Evolutionary conservation across 306 rosid genomes (phyloP), one percentile per base, ranked within the genome.

Genomic region (Quercus berberidifolia): DNA sequence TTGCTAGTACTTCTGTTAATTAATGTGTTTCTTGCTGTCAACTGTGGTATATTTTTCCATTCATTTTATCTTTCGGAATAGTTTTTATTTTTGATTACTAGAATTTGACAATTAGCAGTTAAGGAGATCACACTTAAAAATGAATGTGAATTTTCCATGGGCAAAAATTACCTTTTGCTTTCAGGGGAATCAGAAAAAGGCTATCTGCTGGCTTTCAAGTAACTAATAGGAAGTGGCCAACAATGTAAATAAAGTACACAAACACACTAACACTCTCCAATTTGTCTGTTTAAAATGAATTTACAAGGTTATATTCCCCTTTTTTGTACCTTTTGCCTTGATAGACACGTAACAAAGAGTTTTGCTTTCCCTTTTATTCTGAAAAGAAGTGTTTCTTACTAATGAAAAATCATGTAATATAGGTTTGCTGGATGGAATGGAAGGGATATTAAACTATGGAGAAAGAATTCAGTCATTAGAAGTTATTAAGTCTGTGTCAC

Each of bases 381-480:
- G 51, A 3, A 52, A 73, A 18, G 28, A 76, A 57, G 18, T 69
- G 73, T 74, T 71, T 15, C 55, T 76, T 10, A 72, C 81, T 63
- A 77, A 63, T 78, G 74, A 74, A 82, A 75, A 79, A 76, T 55
- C 23, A 58, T 85, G 67, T 73, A 23, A 67, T 73, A 65, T 56
- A 90, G 94, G 87, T 81, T 74, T 84, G 15, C 83, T 73, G 85
- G 86, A 87, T 72, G 90, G 52, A 67, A 38, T 72, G 63, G 71
- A 75, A 57, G 90, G 74, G 63, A 69, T 57, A 70, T 65, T 76
- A 70, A 79, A 51, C 76, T 62, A 86, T 25, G 93, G 78, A 79
- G 79, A 74, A 65, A 35, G 46, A 81, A 77, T 75, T 15, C 54
- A 83, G 60, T 74, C 76, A 77, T 85, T 76, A 17, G 80, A 79